Evolutionary conservation across 2,329 filamentous ascomycete species (phyloP), one percentile per base, ranked within the genome.

Genomic region (Fusarium sarcochroum): DNA sequence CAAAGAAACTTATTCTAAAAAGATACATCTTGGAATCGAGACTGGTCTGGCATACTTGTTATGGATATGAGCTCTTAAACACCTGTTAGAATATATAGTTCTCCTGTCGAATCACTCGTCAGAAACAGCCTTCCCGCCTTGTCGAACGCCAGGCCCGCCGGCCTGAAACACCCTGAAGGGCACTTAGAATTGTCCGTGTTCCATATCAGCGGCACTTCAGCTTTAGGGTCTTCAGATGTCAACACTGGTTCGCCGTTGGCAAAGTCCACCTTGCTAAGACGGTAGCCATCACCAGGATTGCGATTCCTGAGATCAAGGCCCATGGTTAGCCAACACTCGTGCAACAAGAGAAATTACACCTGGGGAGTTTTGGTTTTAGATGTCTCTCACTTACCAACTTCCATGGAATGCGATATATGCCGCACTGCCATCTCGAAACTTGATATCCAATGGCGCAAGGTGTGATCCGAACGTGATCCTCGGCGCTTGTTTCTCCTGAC

Each of bases 201-300:
- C 57, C 57, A 60, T 44, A 60, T 60, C 23, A 60, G 10, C 1
- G 30, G 57, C 14, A 37, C 57, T 10, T 60, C 57, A n/a, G 57
- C 57, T 14, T 59, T 15, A 8, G 54, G 5, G 8, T 60, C 35
- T 1, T 60, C 17, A 44, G 57, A 60, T 20, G 32, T 3, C 7
- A 30, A 25, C 3, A 50, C 30, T 10, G 57, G 57, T 1, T 60
- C 18, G 5, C 57, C 54, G 3, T 44, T n/a, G 8, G 30, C 14
- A 32, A 60, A 60, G 10, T 38, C 44, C 17, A 60, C 57, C 14
- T 60, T 60, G 17, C 57, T 60, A 2, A 60, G 27, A 3, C 57
- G 57, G 7, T 60, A 59, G 4, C 57, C 57, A 25, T 60, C 57
- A 5, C 57, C 57, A 1, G 57, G 57, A 8, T 59, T 59, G 3